Evolutionary conservation across 768 basidiomycete genomes (phyloP), one percentile per base, ranked within the genome.

Genomic region (Lepiota brunneoincarnata): DNA sequence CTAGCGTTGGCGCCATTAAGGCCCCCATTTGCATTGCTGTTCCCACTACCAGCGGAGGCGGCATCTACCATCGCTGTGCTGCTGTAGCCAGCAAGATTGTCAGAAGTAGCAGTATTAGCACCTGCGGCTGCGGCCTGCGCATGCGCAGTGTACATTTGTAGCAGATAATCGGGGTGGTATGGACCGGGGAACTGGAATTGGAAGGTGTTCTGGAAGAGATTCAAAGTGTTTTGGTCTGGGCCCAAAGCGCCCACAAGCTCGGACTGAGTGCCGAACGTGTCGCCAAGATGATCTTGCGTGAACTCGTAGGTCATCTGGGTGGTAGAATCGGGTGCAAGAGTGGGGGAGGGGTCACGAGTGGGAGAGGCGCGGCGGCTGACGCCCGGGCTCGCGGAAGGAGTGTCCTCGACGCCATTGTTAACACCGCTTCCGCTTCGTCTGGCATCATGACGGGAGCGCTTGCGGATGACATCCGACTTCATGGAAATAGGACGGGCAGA

Each of bases 391-490:
- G 82, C 86, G 5, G 90, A 89, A 0, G 86, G 86, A 0, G 87
- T 88, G 56, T 89, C 87, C 44, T 84, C 78, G 18, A 73, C 66
- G 39, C 73, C 75, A 57, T 71, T 72, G 20, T 26, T 49, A 43
- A 14, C 58, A 38, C 44, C 56, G 38, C 53, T 63, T 51, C 14
- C 79, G 49, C 72, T 61, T 17, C 86, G 80, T 34, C 88, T 81
- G 18, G 87, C 85, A 55, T 92, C 89, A 60, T 91, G 89, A 1
- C 91, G 76, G 2, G 91, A 89, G 37, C 91, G 85, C 65, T 93
- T 93, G 57, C 91, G 87, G 59, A 93, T 91, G 34, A 92, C 84
- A 58, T 93, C 91, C 3, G 89, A 91, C 67, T 93, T 93, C 91
- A 93, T 93, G 6, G 88, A 90, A 57, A 92, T 90, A 1, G 91